Base-by-base conservation (phyloP, 2,329 filamentous ascomycete genomes). In the Coniochaeta sp. region DNA sequence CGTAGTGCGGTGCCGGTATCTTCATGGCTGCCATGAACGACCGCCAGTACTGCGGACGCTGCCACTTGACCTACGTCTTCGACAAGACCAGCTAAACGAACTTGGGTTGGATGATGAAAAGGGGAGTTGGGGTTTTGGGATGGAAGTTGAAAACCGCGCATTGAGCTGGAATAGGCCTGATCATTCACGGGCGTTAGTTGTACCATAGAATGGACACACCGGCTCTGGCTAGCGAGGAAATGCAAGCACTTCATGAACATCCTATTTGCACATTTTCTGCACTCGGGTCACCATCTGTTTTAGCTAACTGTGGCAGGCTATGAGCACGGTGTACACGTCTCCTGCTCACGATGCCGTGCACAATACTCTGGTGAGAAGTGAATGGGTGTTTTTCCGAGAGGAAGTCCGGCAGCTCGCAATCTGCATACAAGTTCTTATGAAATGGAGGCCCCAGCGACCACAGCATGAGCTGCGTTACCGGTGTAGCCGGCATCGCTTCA, bases 11-110 rank as follows among this genome's bases (percentile, higher is more conserved):
- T 87, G 95, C 96, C 74, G 95, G 95, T 93, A 89, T 99, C 84
- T 99, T 99, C 90, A 99, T 99, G 95, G 95, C 95, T 77, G 91
- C 95, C 77, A 98, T 98, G 93, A 89, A 96, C 82, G 96, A 99
- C 84, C 91, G 95, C 79, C 96, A 99, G 83, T 96, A 97, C 89
- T 96, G 92, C 71, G 86, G 86, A 71, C 84, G 84, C 67, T 89
- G 86, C 84, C 85, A 88, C 78, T 78, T 88, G 66, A 88, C 86
- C 78, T 89, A 89, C 79, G 85, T 88, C 76, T 88, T 88, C 74
- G 85, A 88, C 78, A 87, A 88, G 81, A 80, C 67, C 65, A 65
- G 81, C 72, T 83, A 81, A 80, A 65, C 62, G 59, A 62, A 61
- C 61, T 61, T 62, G 60, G 63, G 61, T 62, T 52, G 55, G 63